Base-by-base conservation (phyloP, 2,329 filamentous ascomycete species). In the Colletotrichum higginsianum region DNA sequence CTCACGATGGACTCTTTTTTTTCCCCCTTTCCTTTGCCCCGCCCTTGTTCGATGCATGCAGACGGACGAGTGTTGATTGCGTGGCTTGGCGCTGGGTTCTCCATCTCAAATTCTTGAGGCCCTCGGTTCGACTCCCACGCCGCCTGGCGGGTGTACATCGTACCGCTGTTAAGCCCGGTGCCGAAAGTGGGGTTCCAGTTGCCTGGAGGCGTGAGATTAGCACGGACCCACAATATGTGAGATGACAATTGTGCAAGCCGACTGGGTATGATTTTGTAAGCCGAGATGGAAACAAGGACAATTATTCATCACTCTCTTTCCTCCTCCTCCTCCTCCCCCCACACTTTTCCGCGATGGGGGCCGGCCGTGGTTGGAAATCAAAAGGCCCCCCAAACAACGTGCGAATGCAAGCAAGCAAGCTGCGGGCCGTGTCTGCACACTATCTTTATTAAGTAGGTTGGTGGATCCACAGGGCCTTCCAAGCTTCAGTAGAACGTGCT, bases 231-330 rank as follows among this genome's bases (percentile, higher is more conserved):
- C 9, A 13, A 30, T 6, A 35, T 3, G 6, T n/a, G 46, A 38
- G 46, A 46, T 61, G 49, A 46, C 16, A 53, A 53, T 26, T 67
- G 50, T 56, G 56, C 42, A 66, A 38, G 35, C 9, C 9, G n/a
- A 4, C 15, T 15, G 62, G n/a, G 49, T 6, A 4, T 58, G 68
- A 30, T 71, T 53, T 49, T 42, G 57, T 71, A 71, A 71, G 68
- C 68, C 56, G 64, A 58, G 26, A 57, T 50, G 50, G 56, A 50
- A 52, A 44, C 30, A 57, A 38, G 16, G 11, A 18, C n/a, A 38
- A 71, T 71, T 68, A 63, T 56, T 71, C 68, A 71, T 71, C 61
- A 40, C 21, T 7, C 16, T 26, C 30, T 35, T 9, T 7, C 9
- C 26, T 30, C 26, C 26, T 30, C 4, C 26, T 30, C 26, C 26